Evolutionary conservation across 495 filamentous ascomycete genomes (phyloP), one percentile per base, ranked within the genome.

Genomic region (Eremomyces bilateralis): DNA sequence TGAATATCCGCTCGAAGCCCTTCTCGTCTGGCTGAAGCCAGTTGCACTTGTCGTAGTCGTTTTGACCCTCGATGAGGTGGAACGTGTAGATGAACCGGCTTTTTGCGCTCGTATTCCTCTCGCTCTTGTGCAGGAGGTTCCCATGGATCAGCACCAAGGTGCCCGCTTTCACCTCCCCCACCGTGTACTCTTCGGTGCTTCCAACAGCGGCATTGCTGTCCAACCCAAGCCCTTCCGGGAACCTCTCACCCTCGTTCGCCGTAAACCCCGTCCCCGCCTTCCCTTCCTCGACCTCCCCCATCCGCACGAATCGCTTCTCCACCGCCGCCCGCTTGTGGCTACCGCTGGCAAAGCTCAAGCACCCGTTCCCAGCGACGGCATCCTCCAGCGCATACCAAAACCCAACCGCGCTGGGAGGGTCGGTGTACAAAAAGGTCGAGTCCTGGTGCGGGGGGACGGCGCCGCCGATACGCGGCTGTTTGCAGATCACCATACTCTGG

Each of bases 381-480:
- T 97, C 88, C 56, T 97, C 85, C 13, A 95, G 61, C 20, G 88
- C 85, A 57, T 91, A 88, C 83, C 83, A 93, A 55, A 80, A 92
- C 5, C 83, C 84, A 3, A 95, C 80, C 0, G 88, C 85, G 27
- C 67, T 75, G 1, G 85, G 85, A 32, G 88, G 81, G 40, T 82
- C 58, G 8, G 88, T 95, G 37, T 94, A 97, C 35, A 97, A 41
- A 45, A 95, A 97, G 10, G 82, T 80, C 34, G 65, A 76, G 55
- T 95, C 88, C 51, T 90, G 84, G 52, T 97, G 88, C 12, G 77
- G 63, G 2, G 69, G 79, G 24, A 94, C 88, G 0, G 72, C 69
- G 12, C 77, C 88, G 16, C 88, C 88, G 22, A 97, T 95, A 51
- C 83, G 78, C 4, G 88, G 85, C 55, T 94, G 88, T 51, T 97